Percentiles rank a stretch among this genome's conserved stretches.
Conservation (phyloP, 2,329 filamentous ascomycete genomes). For the Colletotrichum chlorophyti region DNA sequence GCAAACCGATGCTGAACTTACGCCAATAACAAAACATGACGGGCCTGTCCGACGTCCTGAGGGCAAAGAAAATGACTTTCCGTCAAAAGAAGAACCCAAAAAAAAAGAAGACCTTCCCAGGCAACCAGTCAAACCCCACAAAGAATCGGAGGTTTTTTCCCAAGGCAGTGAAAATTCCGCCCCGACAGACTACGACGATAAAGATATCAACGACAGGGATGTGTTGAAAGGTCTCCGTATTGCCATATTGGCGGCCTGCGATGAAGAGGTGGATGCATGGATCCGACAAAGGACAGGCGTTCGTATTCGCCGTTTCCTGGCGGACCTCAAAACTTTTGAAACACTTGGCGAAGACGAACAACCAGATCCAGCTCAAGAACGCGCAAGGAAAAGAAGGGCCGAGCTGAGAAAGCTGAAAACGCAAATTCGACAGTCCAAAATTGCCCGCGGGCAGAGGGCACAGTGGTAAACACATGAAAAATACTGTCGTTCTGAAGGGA, state of each 20-base stretch:
- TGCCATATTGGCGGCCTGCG: constrained; percentile 62
- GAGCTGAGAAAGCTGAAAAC: constrained; percentile 45
- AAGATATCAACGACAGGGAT: constrained; percentile 53
- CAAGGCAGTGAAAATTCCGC: constrained; percentile 27
- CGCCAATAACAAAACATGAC: not conserved
- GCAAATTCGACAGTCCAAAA: constrained; percentile 40
- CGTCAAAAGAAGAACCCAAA: not conserved
- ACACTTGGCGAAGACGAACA: constrained; percentile 44
- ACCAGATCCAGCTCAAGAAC: constrained; percentile 34
- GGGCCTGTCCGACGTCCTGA: not conserved
- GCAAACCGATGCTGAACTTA: not conserved
- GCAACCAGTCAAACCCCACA: too few relatives aligned
- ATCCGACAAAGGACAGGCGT: constrained; percentile 59
- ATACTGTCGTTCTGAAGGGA: not conserved
- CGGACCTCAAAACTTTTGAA: constrained; percentile 60
- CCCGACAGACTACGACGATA: constrained; percentile 42
- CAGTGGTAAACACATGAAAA: not conserved
- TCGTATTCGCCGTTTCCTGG: constrained; percentile 60
- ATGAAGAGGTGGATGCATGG: constrained; percentile 59
- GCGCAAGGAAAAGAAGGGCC: constrained; percentile 36
- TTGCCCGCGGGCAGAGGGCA: constrained; percentile 6
- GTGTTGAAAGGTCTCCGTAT: constrained; percentile 62
- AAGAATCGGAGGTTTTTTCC: not conserved
- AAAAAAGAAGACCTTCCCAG: too few relatives aligned
- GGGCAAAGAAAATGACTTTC: not conserved